Evolutionary conservation across 495 filamentous ascomycete genomes (phyloP), one percentile per base, ranked within the genome.

Genomic region (Aspergillus biplanus): DNA sequence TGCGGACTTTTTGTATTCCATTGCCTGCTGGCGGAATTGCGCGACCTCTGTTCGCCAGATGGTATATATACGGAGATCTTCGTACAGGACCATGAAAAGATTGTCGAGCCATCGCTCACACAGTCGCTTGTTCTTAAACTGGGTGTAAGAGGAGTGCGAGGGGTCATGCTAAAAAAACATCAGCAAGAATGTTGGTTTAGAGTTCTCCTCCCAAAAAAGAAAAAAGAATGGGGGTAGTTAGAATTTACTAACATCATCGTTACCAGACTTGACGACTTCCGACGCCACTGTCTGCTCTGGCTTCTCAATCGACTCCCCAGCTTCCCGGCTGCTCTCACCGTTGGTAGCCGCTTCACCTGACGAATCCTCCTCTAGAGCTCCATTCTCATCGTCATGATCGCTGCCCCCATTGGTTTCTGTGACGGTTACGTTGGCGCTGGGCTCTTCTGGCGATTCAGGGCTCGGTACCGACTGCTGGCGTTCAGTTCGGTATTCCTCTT

Each of bases 41-140:
- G 92, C 90, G 87, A 97, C 91, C 75, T 98, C 96, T 3, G 95
- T 97, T 44, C 95, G 89, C 95, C 95, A 99, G 72, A 99, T 98
- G 44, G 95, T 98, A 78, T 98, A 99, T 59, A 99, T 93, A 33
- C 95, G 91, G 9, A 99, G 85, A 70, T 99, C 95, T 74, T 99
- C 95, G 71, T 98, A 99, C 1, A 98, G 85, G 0, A 98, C 94
- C 95, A 99, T 99, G 80, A 99, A 98, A 35, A 99, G 85, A 67
- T 96, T 98, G 75, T 99, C 95, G 3, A 99, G 85, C 95, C 95
- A 99, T 64, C 95, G 86, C 72, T 99, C 95, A 70, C 95, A 99
- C 5, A 99, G 86, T 1, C 95, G 89, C 79, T 99, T 99, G 77
- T 97, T 95, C 63, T 92, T 92, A 71, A 99, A 91, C 61, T 88